Percentiles rank a stretch among this genome's conserved stretches.
These are phyloP conservation scores for Dalbergia oliveri DNA, from an alignment of 306 rosid species.

Conservation along the genomic window DNA sequence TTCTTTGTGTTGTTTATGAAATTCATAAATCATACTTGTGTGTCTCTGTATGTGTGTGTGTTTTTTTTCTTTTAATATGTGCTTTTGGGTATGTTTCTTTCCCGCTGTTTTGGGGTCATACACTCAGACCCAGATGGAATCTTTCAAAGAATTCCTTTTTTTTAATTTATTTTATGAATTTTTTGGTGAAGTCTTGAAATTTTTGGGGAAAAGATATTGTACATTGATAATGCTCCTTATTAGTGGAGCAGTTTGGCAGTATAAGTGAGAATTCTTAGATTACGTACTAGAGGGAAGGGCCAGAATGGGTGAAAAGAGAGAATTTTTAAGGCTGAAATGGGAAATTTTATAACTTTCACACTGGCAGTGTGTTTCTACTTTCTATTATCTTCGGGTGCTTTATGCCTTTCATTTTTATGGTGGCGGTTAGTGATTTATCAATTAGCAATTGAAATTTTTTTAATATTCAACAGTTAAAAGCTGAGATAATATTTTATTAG, in stretches of 20 bases:
- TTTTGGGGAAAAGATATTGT: background rate
- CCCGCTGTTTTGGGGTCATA: background rate
- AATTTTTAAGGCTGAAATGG: background rate
- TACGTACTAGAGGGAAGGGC: background rate
- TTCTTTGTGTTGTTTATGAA: background rate
- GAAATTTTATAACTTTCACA: background rate
- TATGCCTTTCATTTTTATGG: background rate
- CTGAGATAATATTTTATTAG: background rate
- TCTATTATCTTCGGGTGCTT: too few species aligned
- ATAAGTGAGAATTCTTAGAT: background rate
- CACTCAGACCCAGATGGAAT: background rate
- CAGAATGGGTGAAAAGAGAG: background rate
- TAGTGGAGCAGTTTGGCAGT: background rate
- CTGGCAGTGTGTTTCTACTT: too few species aligned
- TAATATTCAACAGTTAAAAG: background rate
- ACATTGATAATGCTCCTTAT: background rate
- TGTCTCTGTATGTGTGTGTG: too few species aligned
- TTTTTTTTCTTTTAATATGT: background rate
- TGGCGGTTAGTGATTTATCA: background rate
- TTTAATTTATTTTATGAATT: background rate
- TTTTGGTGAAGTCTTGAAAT: slow-evolving; percentile 10
- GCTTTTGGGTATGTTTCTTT: background rate
- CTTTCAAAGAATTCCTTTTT: background rate
- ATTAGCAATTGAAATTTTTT: too few species aligned
- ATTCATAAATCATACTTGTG: background rate